Conservation (phyloP, 2,329 filamentous ascomycete species). For the Blumeriella jaapii region DNA sequence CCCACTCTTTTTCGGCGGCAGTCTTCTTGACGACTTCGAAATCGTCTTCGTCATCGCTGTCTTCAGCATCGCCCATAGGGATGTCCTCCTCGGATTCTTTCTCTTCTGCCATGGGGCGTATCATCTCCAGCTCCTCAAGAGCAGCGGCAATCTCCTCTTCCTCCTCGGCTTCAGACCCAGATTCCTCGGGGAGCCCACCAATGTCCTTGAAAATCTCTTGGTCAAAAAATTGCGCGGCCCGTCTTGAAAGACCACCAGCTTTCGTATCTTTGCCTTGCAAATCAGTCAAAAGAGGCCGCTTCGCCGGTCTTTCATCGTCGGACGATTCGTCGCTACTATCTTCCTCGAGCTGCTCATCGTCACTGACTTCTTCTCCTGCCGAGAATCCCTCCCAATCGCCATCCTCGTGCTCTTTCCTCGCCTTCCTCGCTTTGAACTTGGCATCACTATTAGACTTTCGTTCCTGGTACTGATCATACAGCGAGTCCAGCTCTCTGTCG, state of each 20-base stretch:
- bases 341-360: constrained; percentile 43
- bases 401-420: constrained; percentile 67
- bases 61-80: constrained; percentile 12
- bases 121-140: constrained; percentile 24
- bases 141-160: constrained; percentile 32
- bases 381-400: constrained; percentile 92
- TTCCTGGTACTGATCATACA: constrained; percentile 82
- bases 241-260: constrained; percentile 59
- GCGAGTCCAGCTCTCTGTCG: constrained; percentile 71
- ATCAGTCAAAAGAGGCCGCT: constrained; percentile 47
- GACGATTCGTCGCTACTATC: constrained; percentile 53
- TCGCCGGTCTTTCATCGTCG: constrained; percentile 34
- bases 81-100: constrained; percentile 24
- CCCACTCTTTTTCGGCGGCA: constrained; percentile 49
- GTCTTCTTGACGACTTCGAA: constrained; percentile 52
- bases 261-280: constrained; percentile 42
- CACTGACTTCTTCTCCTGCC: constrained; percentile 44
- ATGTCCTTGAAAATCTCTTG: constrained; percentile 91
- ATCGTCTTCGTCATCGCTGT: constrained; percentile 32
- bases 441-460: constrained; percentile 69
- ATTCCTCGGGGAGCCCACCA: constrained; percentile 49
- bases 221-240: constrained; percentile 81
- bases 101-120: constrained; percentile 26
- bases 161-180: constrained; percentile 31
- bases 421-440: constrained; percentile 84